phyloP scores from a whole-genome alignment of 805 yeast species.

The Saccharomycopsis microspora region DNA sequence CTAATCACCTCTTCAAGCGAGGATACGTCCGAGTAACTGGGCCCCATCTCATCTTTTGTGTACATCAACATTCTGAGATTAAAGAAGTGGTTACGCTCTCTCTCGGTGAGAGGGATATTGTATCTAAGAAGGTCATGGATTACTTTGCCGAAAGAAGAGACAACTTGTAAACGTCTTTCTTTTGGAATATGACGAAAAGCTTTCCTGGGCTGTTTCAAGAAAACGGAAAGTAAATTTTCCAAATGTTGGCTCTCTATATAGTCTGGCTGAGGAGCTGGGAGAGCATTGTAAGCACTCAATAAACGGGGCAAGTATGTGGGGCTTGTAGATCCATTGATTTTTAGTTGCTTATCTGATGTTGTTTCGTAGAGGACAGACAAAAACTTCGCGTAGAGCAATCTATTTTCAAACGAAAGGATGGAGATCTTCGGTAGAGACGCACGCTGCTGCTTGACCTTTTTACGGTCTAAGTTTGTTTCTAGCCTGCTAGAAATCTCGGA shows the following conservation, averaged over 20 bases:
- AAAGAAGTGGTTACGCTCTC: constrained; percentile 12
- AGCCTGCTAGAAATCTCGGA: too few relatives aligned
- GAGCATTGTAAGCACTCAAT: constrained; percentile 4
- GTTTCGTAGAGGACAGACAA: too few relatives aligned
- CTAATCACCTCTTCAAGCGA: not conserved
- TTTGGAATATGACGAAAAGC: not conserved
- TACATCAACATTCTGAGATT: constrained; percentile 1
- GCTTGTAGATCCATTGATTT: constrained; percentile 6
- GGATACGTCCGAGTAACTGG: too few relatives aligned
- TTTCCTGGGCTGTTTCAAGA: constrained; percentile 6
- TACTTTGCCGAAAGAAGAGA: not conserved
- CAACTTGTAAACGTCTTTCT: not conserved
- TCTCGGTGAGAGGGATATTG: constrained; percentile 1
- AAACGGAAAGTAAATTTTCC: constrained; percentile 8
- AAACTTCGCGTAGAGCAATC: too few relatives aligned
- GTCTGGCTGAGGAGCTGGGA: constrained; percentile 14
- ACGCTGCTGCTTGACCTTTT: too few relatives aligned
- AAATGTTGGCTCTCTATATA: constrained; percentile 9
- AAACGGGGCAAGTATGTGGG: constrained; percentile 5
- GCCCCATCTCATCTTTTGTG: not conserved
- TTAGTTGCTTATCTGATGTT: not conserved
- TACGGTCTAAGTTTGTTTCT: too few relatives aligned
- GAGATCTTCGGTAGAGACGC: too few relatives aligned
- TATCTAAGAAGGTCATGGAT: constrained; percentile 6
- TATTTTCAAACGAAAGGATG: too few relatives aligned